phyloP scores from a whole-genome alignment of 306 rosid genomes.

The Mimosa bimucronata region DNA sequence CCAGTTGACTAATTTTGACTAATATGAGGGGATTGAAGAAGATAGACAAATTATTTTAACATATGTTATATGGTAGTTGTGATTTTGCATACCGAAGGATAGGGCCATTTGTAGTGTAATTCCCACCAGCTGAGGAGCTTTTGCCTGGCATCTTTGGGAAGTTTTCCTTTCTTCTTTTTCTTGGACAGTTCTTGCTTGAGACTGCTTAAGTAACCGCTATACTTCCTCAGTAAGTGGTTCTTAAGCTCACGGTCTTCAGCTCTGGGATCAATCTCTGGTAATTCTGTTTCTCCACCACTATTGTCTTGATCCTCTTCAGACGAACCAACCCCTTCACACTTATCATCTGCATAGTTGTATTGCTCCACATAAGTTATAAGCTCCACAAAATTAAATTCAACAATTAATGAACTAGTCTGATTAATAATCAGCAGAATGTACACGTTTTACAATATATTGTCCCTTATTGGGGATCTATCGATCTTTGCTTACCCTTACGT shows the following conservation, averaged over 20 bases:
- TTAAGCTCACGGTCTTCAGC: conserved; percentile 78
- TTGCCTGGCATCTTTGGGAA: conserved; percentile 81
- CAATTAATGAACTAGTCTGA: background rate
- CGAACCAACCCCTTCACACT: conserved; percentile 65
- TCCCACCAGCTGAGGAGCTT: conserved; percentile 86
- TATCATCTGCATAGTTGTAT: conserved; percentile 49
- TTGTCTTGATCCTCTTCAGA: conserved; percentile 80
- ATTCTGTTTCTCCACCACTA: conserved; percentile 70
- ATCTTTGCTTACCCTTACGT: background rate
- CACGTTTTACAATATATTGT: no score
- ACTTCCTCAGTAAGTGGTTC: conserved; percentile 69
- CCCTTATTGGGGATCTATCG: background rate
- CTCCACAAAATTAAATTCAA: background rate
- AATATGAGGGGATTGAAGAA: no score
- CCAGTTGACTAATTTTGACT: no score
- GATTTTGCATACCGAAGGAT: conserved; percentile 59
- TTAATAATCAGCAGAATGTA: background rate
- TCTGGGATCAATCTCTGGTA: conserved; percentile 72
- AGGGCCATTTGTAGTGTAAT: conserved; percentile 80
- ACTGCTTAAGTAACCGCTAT: conserved; percentile 74
- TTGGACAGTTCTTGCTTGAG: conserved; percentile 83
- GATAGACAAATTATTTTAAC: no score
- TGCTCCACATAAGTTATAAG: no score
- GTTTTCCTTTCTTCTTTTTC: conserved; percentile 77
- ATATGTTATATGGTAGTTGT: background rate